phyloP scores from a whole-genome alignment of 495 filamentous ascomycete genomes.

The Daldinia childiae region DNA sequence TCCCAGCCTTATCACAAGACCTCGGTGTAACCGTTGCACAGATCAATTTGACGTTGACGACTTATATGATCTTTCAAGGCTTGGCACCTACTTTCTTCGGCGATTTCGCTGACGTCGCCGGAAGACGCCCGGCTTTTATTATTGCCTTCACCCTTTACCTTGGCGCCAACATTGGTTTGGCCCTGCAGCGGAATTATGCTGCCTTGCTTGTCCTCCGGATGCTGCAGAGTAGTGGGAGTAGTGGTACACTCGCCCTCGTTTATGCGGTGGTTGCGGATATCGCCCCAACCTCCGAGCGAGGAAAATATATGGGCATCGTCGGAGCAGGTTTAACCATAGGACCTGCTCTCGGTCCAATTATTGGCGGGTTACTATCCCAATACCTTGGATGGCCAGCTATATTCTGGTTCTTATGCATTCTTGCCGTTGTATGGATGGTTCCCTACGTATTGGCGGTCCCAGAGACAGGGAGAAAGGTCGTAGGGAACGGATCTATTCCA shows the following conservation, averaged over 20 bases:
- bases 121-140: conserved; percentile 68
- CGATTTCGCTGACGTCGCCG: conserved; percentile 67
- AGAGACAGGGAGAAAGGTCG: conserved; percentile 75
- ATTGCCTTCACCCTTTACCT: conserved; percentile 67
- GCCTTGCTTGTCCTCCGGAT: conserved; percentile 69
- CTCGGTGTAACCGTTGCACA: conserved; percentile 66
- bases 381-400: conserved; percentile 75
- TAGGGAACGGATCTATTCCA: conserved; percentile 73
- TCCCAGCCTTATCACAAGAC: conserved; percentile 65
- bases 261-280: conserved; percentile 72
- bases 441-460: conserved; percentile 66
- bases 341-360: conserved; percentile 67
- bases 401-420: conserved; percentile 78
- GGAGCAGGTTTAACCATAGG: conserved; percentile 62
- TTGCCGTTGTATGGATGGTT: conserved; percentile 61
- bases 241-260: conserved; percentile 64
- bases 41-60: conserved; percentile 74
- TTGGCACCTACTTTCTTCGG: conserved; percentile 68
- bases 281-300: conserved; percentile 65
- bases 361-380: conserved; percentile 71
- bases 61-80: conserved; percentile 71
- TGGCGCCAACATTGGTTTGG: conserved; percentile 70
- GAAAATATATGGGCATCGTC: conserved; percentile 67
- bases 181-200: conserved; percentile 67
- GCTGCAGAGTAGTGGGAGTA: conserved; percentile 70